phyloP scores from a whole-genome alignment of 768 basidiomycete genomes.

The Rhodotorula babjevae region DNA sequence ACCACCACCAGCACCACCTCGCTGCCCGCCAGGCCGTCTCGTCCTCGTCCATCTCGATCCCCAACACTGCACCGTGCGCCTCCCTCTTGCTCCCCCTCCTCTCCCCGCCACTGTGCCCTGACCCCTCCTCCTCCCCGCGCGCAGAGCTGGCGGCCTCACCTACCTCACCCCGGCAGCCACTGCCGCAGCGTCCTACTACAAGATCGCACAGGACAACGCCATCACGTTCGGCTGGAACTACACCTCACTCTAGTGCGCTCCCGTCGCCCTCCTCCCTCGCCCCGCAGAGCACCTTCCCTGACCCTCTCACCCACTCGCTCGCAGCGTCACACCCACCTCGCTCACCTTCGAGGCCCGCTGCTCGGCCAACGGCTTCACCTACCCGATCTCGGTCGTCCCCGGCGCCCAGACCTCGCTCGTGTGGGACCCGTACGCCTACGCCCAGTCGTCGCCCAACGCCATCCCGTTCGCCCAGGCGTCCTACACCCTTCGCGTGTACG shows the following conservation, averaged over 20 bases:
- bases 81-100: neutral
- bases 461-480: constrained; percentile 68
- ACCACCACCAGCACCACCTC: neutral
- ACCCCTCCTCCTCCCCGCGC: constrained; percentile 5
- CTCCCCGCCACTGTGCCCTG: neutral
- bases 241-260: constrained; percentile 58
- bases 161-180: constrained; percentile 78
- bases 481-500: constrained; percentile 75
- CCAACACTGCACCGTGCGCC: constrained; percentile 1
- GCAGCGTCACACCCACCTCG: constrained; percentile 58
- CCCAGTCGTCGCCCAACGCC: constrained; percentile 57
- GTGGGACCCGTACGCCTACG: constrained; percentile 76
- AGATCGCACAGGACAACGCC: constrained; percentile 66
- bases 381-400: constrained; percentile 70
- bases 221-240: constrained; percentile 92
- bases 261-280: neutral
- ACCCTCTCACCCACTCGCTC: neutral
- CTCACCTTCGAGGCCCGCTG: constrained; percentile 78
- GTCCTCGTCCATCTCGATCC: neutral
- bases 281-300: neutral
- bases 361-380: constrained; percentile 76
- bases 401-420: constrained; percentile 62
- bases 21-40: neutral
- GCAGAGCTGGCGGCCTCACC: constrained; percentile 54
- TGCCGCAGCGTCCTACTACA: constrained; percentile 73